Base-by-base conservation (phyloP, 2,329 filamentous ascomycete genomes). In the Talaromyces sp. region DNA sequence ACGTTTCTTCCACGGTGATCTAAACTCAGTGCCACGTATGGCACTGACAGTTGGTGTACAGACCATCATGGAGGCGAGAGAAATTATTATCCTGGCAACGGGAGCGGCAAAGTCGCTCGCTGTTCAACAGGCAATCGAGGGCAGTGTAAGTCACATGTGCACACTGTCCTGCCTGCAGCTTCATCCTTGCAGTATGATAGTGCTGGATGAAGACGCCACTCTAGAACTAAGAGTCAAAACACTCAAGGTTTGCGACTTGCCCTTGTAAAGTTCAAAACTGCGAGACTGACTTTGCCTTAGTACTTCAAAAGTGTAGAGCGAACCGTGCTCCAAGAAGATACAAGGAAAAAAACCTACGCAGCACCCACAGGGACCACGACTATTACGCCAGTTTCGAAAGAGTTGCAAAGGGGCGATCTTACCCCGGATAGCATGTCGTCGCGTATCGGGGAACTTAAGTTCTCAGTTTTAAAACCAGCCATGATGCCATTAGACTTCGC, bases 1-100 rank as follows among this genome's bases (percentile, higher is more conserved):
- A 24, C 80, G 89, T 63, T 91, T 91, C 81, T 92, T 91, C 71
- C 84, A 77, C 64, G 85, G 88, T 64, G 85, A 91, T 55, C 21
- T 58, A 21, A 51, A 43, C 14, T 26, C 31, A 29, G 59, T 61
- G 51, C 55, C 59, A 24, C 59, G 59, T 3, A 61, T 61, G 59
- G 55, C 55, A 13, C 55, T 61, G 29, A 61, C 59, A 35, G 56
- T 61, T n/a, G 59, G 59, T 55, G 59, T 61, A n/a, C 59, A 61
- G 11, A 61, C 59, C 1, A 61, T 58, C 13, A 58, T 61, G 59
- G 59, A 61, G 49, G 55, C 55, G 21, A 54, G 35, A 31, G 59
- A 61, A 41, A 41, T 58, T 17, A 24, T 61, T 10, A 58, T 61
- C 9, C 49, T 58, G 19, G 56, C 55, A 11, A 58, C 59, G 13